Evolutionary conservation across 192 early-diverging fungal species (phyloP), one percentile per base, ranked within the genome.

Genomic region (Umbelopsis vinacea): DNA sequence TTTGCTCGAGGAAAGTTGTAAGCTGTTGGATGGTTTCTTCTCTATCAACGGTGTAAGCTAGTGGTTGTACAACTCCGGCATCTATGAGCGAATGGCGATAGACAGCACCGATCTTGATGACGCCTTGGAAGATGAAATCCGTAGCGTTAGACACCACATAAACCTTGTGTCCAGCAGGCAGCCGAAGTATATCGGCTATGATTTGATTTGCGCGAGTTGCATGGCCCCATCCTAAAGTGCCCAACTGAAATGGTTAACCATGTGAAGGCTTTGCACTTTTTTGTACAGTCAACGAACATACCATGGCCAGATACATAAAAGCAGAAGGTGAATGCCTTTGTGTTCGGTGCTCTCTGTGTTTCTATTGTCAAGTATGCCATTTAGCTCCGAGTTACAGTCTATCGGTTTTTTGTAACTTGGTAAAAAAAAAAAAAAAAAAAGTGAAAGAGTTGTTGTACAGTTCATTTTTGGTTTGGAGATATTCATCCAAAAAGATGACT

Each of bases 281-380:
- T 26, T 43, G 14, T 40, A 37, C 22, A 67, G 24, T 38, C 29
- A 5, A 14, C n/a, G n/a, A 22, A 70, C 67, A 70, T 82, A 87
- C 86, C 86, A 75, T 87, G 86, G 4, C 86, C 86, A 47, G 86
- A 87, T 3, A 87, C 86, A 68, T 87, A 87, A 47, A 81, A 87
- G 50, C 86, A 87, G 69, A 87, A 87, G 6, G 79, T 80, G 52
- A 80, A 85, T 19, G 75, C 71, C 46, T 75, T 63, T 63, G 57
- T 79, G 35, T 38, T 54, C 23, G 71, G 23, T 35, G 22, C 7
- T 43, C 52, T 33, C 8, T 57, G 29, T 21, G 68, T 75, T 26
- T 75, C 53, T 50, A 70, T 69, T 43, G 74, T 70, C 55, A 75
- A 50, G 19, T 37, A 23, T 17, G 68, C 60, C 74, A 75, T 75